These are phyloP conservation scores for Hymenoscyphus fraxineus DNA, from an alignment of 2,329 filamentous ascomycete species.

Conservation along the genomic window DNA sequence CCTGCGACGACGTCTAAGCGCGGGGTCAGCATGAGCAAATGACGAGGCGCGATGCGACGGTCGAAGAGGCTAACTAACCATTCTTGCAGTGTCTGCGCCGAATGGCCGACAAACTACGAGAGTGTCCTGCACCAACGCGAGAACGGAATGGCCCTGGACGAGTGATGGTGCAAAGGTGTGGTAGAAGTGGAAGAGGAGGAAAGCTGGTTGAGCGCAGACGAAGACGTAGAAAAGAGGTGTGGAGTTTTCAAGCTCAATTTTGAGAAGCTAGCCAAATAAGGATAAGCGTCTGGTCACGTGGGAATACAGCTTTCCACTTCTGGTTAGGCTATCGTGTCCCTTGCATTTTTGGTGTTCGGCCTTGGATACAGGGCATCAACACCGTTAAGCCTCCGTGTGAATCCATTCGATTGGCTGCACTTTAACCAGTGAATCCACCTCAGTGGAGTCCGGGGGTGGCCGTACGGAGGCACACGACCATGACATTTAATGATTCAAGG, in stretches of 20 bases:
- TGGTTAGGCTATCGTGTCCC: background rate
- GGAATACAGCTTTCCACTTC: background rate
- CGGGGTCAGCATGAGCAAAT: conserved; percentile 15
- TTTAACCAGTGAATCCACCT: background rate
- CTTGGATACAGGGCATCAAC: background rate
- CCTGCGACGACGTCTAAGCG: conserved; percentile 34
- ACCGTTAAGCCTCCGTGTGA: background rate
- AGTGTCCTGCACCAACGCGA: conserved; percentile 31
- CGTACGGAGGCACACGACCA: background rate
- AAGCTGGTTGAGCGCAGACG: background rate
- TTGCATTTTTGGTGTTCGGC: background rate
- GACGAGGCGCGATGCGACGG: background rate
- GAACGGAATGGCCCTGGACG: conserved; percentile 1
- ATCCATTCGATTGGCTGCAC: background rate
- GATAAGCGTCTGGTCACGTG: background rate
- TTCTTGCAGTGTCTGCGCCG: conserved; percentile 25
- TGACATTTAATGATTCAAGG: background rate
- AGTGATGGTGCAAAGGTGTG: background rate
- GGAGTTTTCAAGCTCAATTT: background rate
- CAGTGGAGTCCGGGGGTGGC: background rate
- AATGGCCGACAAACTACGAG: conserved; percentile 11
- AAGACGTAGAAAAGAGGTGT: background rate
- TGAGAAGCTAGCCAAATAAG: conserved; percentile 2
- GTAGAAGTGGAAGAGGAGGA: background rate
- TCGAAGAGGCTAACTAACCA: conserved; percentile 29